Evolutionary conservation across 2,329 filamentous ascomycete genomes (phyloP).

Genomic region (Aspergillus aculeatinus): DNA sequence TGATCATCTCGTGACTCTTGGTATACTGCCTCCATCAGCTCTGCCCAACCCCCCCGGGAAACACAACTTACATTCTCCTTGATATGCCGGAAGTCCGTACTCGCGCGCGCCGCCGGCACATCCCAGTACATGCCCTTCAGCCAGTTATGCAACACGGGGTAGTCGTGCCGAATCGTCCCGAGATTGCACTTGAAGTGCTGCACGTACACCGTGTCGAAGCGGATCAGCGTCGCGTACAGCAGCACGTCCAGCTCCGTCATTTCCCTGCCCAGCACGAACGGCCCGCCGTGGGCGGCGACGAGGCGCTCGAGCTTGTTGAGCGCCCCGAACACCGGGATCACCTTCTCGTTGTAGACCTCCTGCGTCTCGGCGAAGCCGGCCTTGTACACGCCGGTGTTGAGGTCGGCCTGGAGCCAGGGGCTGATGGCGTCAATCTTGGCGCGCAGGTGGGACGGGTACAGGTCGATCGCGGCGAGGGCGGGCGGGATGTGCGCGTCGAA

Average conservation of each 20-base stretch:
- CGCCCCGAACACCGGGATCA: conserved; percentile 58
- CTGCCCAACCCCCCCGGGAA: conserved; percentile 12
- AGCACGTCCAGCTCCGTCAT: conserved; percentile 62
- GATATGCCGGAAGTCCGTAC: conserved; percentile 65
- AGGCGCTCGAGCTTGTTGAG: conserved; percentile 59
- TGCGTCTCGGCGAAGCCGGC: conserved; percentile 60
- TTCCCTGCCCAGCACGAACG: conserved; percentile 55
- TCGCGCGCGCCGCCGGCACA: conserved; percentile 54
- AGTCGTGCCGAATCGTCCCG: conserved; percentile 59
- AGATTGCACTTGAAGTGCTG: conserved; percentile 69
- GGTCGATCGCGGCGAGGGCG: conserved; percentile 44
- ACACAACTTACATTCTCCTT: conserved; percentile 57
- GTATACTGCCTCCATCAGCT: conserved; percentile 42
- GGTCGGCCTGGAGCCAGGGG: conserved; percentile 55
- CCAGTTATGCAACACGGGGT: conserved; percentile 62
- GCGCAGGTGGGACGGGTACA: conserved; percentile 55
- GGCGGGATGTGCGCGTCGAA: conserved; percentile 53
- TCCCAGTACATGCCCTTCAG: conserved; percentile 61
- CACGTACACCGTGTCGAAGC: conserved; percentile 62
- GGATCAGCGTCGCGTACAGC: conserved; percentile 58
- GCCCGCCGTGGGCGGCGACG: conserved; percentile 48
- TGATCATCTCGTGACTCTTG: conserved; percentile 60
- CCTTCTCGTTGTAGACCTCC: conserved; percentile 55
- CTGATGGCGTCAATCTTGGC: conserved; percentile 53
- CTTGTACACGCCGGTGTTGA: conserved; percentile 63